Base-by-base conservation (phyloP, 305 asterid genomes). In the Ilex paraguariensis region DNA sequence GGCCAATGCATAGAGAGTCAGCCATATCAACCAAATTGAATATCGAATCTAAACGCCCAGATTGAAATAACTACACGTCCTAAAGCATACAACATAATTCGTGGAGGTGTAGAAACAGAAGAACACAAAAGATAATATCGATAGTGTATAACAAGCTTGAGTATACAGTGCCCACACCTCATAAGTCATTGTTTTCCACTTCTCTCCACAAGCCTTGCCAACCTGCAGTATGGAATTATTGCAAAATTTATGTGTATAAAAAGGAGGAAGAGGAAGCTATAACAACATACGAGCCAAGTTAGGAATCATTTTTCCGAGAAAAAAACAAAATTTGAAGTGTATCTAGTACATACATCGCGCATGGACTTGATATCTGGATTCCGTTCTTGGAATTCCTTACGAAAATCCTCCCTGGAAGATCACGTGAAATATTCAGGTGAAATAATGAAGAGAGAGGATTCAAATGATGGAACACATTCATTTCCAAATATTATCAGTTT, bases 151-250 rank as follows among this genome's bases (percentile, higher is more conserved):
- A 8, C 9, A 36, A 36, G 9, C 42, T 36, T n/a, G n/a, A 52
- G 28, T 52, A 15, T 21, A 33, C 14, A 63, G 45, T 51, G 32
- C 21, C 52, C 77, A 57, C 73, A 91, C 98, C 96, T 91, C 98
- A 59, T 83, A 88, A 21, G 84, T 79, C 97, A 91, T 91, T 39
- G 87, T 82, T 65, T 88, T 91, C 98, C 98, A 91, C 87, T 81
- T 91, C 76, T 82, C 93, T 56, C 98, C 98, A 56, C 95, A 79
- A 14, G 95, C 98, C 86, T 91, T 91, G 68, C 98, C 98, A 66
- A 91, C 65, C 98, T 91, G 78, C 72, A 82, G 57, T 30, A 68
- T 31, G 51, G 59, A 53, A 75, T 30, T 16, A 54, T 31, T 32
- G 17, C 21, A 49, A 17, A 49, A 7, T 62, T 33, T 54, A 62